Evolutionary conservation across 306 rosid species (phyloP), one percentile per base, ranked within the genome.

Genomic region (Cotoneaster glaucophyllus): DNA sequence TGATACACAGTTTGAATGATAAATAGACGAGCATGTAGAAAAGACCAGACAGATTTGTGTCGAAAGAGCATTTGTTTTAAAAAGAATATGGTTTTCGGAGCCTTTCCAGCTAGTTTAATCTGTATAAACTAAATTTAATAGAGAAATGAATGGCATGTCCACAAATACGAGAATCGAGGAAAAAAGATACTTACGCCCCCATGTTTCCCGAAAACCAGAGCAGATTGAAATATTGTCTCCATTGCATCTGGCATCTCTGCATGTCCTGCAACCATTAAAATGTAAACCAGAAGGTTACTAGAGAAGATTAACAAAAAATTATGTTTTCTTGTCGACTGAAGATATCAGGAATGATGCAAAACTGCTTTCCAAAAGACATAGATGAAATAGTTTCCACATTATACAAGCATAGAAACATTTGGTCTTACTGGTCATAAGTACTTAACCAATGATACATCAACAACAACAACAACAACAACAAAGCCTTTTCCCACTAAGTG

Each of bases 231-330:
- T 79, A 96, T 86, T 48, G 97, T 89, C 85, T 96, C 99, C 92
- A 96, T 90, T 85, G 99, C 98, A 87, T 96, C 99, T 48, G 99
- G 99, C 98, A 96, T 93, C 84, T 88, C 96, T 39, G 87, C 85
- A 79, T 82, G 91, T 77, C 96, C 99, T 96, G 86, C 67, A 88
- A 81, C 80, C 84, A 80, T 59, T 75, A 78, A 54, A 82, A 76
- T 26, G 43, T 67, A 32, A 61, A 64, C 24, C 53, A 1, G 18
- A 26, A 77, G 29, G 28, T 21, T 74, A 11, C 8, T 26, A 31
- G 69, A 10, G 10, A 18, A 28, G 44, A 62, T 31, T 4, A 74
- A 19, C 69, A 43, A 18, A 57, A 12, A 11, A 52, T 22, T 11
- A 44, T 41, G 29, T 19, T 62, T 43, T 34, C 31, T 12, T 12